A percentile compares a stretch with the other conserved stretches of the same genome.
phyloP scores from a whole-genome alignment of 176 grass and related monocot genomes.

The Oryza punctata region DNA sequence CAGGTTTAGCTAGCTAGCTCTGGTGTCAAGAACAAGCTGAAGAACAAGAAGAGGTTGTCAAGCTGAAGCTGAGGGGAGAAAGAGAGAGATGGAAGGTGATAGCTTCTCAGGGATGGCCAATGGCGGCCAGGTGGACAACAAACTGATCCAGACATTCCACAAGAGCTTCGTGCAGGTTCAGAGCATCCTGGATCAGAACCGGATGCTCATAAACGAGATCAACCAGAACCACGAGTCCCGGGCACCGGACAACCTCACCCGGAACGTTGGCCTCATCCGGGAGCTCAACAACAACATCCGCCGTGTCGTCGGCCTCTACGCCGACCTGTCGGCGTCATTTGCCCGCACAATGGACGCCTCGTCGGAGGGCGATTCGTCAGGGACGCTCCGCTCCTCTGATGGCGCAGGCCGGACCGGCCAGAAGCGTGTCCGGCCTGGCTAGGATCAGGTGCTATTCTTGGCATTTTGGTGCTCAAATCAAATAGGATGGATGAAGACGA shows the following conservation, averaged over 20 bases:
- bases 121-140: constrained; percentile 52
- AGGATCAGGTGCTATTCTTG: constrained; percentile 5
- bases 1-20: constrained; percentile 21
- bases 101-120: constrained; percentile 66
- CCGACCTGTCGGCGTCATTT: constrained; percentile 67
- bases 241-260: constrained; percentile 59
- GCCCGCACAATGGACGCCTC: constrained; percentile 58
- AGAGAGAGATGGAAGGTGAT: constrained; percentile 60
- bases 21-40: not conserved
- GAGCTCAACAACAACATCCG: constrained; percentile 94
- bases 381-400: constrained; percentile 46
- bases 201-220: constrained; percentile 83
- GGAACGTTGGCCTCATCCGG: constrained; percentile 76
- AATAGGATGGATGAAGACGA: not conserved
- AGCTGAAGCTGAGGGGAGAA: not conserved
- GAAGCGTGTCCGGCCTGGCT: constrained; percentile 55
- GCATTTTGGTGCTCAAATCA: not conserved
- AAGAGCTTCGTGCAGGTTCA: constrained; percentile 93
- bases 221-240: constrained; percentile 83
- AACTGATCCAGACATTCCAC: constrained; percentile 73
- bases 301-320: constrained; percentile 70
- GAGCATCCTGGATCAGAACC: constrained; percentile 75
- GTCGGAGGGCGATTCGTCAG: constrained; percentile 67
- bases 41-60: not conserved
- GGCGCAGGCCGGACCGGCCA: constrained; percentile 35